phyloP scores from a whole-genome alignment of 1,284 basidiomycete species.

The Ceratobasidium sp. region DNA sequence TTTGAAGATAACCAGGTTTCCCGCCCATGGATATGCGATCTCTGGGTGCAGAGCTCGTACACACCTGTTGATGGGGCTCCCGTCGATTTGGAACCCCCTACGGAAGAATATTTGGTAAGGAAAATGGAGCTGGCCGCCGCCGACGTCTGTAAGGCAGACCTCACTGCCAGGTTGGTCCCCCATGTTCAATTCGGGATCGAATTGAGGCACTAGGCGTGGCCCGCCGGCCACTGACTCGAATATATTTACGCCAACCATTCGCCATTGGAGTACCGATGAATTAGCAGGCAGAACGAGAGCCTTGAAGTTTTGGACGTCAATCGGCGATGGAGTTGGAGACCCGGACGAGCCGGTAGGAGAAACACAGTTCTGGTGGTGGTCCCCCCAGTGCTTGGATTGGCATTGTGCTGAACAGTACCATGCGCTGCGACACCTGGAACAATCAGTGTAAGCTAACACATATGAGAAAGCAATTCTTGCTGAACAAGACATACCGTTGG shows the following conservation, averaged over 20 bases:
- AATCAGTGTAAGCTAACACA: background rate
- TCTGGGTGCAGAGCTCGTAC: slow-evolving; percentile 19
- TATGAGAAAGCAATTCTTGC: background rate
- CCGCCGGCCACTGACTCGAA: background rate
- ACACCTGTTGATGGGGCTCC: slow-evolving; percentile 27
- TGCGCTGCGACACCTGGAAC: slow-evolving; percentile 3
- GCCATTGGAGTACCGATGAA: slow-evolving; percentile 1
- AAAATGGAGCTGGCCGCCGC: slow-evolving; percentile 44
- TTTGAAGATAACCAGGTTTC: slow-evolving; percentile 68
- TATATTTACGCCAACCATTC: slow-evolving; percentile 5
- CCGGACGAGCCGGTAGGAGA: background rate
- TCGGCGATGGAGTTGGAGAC: background rate
- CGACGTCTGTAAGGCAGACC: slow-evolving; percentile 41
- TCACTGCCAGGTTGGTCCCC: background rate
- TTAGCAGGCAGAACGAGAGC: slow-evolving; percentile 5
- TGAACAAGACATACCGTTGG: background rate
- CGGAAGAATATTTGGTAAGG: slow-evolving; percentile 47
- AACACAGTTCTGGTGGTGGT: slow-evolving; percentile 4
- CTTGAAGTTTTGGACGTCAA: background rate
- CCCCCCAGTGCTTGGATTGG: slow-evolving; percentile 2
- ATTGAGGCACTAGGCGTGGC: slow-evolving; percentile 6
- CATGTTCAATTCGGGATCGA: slow-evolving; percentile 16
- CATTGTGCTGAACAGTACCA: slow-evolving; percentile 16
- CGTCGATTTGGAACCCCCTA: slow-evolving; percentile 41
- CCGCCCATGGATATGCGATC: slow-evolving; percentile 32